phyloP scores from a whole-genome alignment of 2,329 filamentous ascomycete species.

The Talaromyces sp. region DNA sequence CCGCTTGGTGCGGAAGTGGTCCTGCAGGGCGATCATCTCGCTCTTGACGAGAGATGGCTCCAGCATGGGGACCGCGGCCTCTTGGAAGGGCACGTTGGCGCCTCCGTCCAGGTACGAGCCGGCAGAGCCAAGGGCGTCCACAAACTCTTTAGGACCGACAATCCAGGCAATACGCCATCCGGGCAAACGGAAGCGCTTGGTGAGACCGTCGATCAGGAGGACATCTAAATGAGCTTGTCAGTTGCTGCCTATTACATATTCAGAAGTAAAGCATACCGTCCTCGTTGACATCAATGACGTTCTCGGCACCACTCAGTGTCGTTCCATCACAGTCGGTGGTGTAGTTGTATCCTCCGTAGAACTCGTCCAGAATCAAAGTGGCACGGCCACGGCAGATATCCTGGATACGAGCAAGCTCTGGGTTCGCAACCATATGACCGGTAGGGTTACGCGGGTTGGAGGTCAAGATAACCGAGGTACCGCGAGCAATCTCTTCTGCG shows the following conservation, averaged over 20 bases:
- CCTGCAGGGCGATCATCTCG: conserved; percentile 87
- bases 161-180: conserved; percentile 98
- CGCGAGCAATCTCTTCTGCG: conserved; percentile 80
- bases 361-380: conserved; percentile 92
- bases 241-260: neutral
- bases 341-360: conserved; percentile 96
- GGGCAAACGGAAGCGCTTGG: conserved; percentile 92
- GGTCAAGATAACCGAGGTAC: conserved; percentile 82
- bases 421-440: conserved; percentile 77
- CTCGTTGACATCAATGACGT: conserved; percentile 82
- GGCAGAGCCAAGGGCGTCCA: conserved; percentile 86
- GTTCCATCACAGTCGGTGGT: conserved; percentile 84
- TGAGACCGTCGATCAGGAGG: conserved; percentile 89
- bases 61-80: conserved; percentile 90
- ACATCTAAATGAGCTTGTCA: conserved; percentile 53
- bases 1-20: conserved; percentile 86
- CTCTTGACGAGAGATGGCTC: conserved; percentile 71
- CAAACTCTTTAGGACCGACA: conserved; percentile 90
- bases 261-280: conserved; percentile 44
- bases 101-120: conserved; percentile 93
- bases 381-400: conserved; percentile 86
- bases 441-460: conserved; percentile 96
- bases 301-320: conserved; percentile 83
- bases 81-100: conserved; percentile 91
- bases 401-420: conserved; percentile 83